Conservation (phyloP, 208 protist species). For the Crithidia expoeki region DNA sequence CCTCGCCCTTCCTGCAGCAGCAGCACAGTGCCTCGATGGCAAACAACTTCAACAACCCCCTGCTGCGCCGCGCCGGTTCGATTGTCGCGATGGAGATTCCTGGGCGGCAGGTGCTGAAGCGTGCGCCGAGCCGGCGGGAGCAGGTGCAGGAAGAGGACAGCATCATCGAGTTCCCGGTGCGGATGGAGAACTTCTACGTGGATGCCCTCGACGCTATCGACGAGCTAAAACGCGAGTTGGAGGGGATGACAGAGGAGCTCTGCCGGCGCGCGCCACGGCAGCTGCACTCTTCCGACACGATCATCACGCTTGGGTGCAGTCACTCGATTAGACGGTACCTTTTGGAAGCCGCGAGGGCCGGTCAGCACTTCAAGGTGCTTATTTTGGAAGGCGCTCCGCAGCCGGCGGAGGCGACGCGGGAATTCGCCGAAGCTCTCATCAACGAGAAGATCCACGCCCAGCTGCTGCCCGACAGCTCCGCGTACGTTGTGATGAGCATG, state of each 20-base stretch:
- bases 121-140: conserved; percentile 56
- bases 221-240: conserved; percentile 64
- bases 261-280: conserved; percentile 67
- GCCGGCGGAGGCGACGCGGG: conserved; percentile 47
- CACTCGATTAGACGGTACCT: conserved; percentile 74
- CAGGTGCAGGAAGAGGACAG: conserved; percentile 22
- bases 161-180: conserved; percentile 57
- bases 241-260: conserved; percentile 76
- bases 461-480: conserved; percentile 93
- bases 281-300: conserved; percentile 73
- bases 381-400: conserved; percentile 92
- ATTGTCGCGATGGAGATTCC: conserved; percentile 73
- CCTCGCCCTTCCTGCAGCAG: conserved; percentile 4
- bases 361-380: conserved; percentile 91
- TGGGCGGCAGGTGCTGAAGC: conserved; percentile 65
- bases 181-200: conserved; percentile 56
- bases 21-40: conserved; percentile 31
- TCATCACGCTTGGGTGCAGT: conserved; percentile 81
- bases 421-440: conserved; percentile 80
- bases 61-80: conserved; percentile 45
- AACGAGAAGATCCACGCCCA: conserved; percentile 84
- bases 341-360: conserved; percentile 39
- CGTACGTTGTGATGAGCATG: conserved; percentile 97
- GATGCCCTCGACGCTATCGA: conserved; percentile 62
- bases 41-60: conserved; percentile 22